Evolutionary conservation across 305 asterid genomes (phyloP), one percentile per base, ranked within the genome.

Genomic region (Nicotiana rustica): DNA sequence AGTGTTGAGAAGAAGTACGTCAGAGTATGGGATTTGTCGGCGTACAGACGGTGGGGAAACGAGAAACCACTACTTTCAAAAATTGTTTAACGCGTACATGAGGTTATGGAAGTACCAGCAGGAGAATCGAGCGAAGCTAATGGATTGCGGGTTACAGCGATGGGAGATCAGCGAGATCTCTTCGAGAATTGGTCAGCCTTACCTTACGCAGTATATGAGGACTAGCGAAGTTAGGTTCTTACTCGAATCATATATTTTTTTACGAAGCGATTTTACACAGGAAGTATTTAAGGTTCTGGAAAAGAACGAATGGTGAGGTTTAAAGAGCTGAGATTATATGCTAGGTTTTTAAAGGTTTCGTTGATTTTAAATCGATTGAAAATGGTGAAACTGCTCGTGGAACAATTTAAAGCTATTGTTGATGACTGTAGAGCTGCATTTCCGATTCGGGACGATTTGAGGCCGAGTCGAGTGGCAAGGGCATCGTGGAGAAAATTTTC

Each of bases 131-230:
- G 91, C 84, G 25, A 90, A 86, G 85, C 88, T 96, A 76, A 86
- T 84, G 66, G 95, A 88, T 21, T 91, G 93, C 75, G 98, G 99
- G 47, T 93, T 96, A 29, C 97, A 92, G 88, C 89, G 99, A 2
- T 95, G 97, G 98, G 98, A 96, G 88, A 95, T 96, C 86, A 98
- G 99, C 31, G 99, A 96, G 93, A 96, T 96, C 92, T 98, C 99
- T 25, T 96, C 99, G 31, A 91, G 99, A 73, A 95, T 96, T 77
- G 99, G 99, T 7, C 99, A 96, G 88, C 92, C 95, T 77, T 96
- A 95, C 38, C 92, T 91, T 78, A 90, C 85, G 84, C 99, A 96
- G 97, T 96, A 96, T 83, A 80, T 95, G 94, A 89, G 99, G 87
- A 96, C 97, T 3, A 95, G 97, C 82, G 98, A 96, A 86, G 97